A percentile compares a stretch with the other conserved stretches of the same genome.
Conservation (phyloP, 2,329 filamentous ascomycete genomes). For the Neurospora crassa region DNA sequence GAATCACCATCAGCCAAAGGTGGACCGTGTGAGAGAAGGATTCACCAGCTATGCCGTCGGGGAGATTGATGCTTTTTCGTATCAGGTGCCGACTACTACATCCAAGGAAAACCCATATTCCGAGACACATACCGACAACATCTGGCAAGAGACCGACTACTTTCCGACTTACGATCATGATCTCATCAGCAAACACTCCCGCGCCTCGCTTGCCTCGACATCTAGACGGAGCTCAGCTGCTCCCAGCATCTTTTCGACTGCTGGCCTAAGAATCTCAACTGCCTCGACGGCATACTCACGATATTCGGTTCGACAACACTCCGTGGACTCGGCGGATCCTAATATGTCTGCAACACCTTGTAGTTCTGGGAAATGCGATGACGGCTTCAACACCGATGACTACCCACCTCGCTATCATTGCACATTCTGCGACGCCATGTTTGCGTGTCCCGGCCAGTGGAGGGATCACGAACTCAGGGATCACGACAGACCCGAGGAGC, state of each 20-base stretch:
- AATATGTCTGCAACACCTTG: conserved; percentile 9
- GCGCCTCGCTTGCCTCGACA: conserved; percentile 12
- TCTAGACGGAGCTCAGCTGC: conserved; percentile 9
- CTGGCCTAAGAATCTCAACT: conserved; percentile 8
- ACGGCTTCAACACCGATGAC: conserved; percentile 1
- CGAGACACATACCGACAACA: not conserved
- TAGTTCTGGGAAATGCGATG: conserved; percentile 7
- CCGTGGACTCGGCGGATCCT: conserved; percentile 11
- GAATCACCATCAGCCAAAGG: not conserved
- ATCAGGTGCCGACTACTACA: not conserved
- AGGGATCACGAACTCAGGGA: conserved; percentile 11
- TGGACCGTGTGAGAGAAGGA: not conserved
- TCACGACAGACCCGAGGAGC: conserved; percentile 9
- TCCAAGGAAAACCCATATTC: not conserved
- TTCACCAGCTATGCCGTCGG: not conserved
- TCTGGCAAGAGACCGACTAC: not conserved
- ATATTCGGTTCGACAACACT: conserved; percentile 11
- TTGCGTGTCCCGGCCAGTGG: conserved; percentile 13
- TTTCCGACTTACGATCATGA: not conserved
- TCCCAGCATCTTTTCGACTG: conserved; percentile 12
- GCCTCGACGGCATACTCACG: conserved; percentile 12
- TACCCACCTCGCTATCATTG: conserved; percentile 9
- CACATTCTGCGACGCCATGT: conserved; percentile 15
- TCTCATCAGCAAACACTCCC: conserved; percentile 6
- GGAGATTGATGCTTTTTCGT: not conserved